A percentile compares a stretch with the other conserved stretches of the same genome.
Conservation (phyloP, 441 rosid species). For the Eutrema salsugineum region DNA sequence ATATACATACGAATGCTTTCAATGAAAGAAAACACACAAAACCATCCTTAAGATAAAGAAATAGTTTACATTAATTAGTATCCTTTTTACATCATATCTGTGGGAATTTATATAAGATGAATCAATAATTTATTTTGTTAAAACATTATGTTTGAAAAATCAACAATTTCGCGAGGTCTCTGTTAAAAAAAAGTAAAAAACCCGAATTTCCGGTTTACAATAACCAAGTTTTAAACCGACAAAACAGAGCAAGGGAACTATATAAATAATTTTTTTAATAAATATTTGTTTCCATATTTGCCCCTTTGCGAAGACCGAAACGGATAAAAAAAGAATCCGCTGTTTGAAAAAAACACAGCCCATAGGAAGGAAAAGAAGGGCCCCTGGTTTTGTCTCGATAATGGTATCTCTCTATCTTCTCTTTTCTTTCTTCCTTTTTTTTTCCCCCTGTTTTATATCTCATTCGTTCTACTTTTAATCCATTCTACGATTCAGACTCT, state of each 20-base stretch:
- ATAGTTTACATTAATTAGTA: background rate
- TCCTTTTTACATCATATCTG: background rate
- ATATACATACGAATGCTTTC: background rate
- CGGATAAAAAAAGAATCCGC: constrained; percentile 42
- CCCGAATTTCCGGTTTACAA: background rate
- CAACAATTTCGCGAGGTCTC: background rate
- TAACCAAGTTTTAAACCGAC: constrained; percentile 11
- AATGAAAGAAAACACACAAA: background rate
- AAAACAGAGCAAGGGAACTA: background rate
- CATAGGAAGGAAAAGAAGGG: constrained; percentile 56
- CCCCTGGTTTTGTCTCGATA: constrained; percentile 86
- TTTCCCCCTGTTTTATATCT: constrained; percentile 30
- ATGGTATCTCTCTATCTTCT: constrained; percentile 24
- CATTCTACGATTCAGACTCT: constrained; percentile 20
- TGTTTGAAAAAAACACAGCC: constrained; percentile 69
- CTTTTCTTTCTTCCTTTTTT: background rate
- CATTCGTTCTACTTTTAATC: background rate
- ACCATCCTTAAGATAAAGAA: background rate
- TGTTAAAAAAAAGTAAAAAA: too few species aligned
- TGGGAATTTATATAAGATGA: background rate
- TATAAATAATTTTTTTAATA: background rate
- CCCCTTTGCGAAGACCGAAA: constrained; percentile 24
- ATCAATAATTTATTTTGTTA: background rate
- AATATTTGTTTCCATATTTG: background rate
- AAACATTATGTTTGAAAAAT: background rate